Evolutionary conservation across 2,329 filamentous ascomycete species (phyloP).

Genomic region (Penicillium sp.): DNA sequence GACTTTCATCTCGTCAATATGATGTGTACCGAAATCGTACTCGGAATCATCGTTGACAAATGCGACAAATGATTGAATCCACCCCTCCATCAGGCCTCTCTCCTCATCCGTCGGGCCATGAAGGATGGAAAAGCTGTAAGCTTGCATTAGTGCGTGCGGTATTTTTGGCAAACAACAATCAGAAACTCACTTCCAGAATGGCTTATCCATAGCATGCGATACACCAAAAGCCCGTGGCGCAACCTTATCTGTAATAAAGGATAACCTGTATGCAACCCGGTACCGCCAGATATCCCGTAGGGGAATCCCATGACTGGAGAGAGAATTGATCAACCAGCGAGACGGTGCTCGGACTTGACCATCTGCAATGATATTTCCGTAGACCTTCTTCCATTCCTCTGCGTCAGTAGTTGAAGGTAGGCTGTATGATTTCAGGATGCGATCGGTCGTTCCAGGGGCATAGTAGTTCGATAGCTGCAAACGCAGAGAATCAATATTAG

Average conservation of each 20-base stretch:
- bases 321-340: constrained; percentile 18
- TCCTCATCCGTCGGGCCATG: constrained; percentile 41
- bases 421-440: constrained; percentile 38
- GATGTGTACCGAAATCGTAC: constrained; percentile 37
- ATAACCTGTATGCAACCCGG: constrained; percentile 44
- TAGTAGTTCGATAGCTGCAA: constrained; percentile 49
- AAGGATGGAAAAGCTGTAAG: constrained; percentile 38
- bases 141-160: neutral
- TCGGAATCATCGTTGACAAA: constrained; percentile 37
- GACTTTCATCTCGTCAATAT: constrained; percentile 39
- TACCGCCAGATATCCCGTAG: constrained; percentile 45
- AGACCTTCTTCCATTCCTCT: constrained; percentile 40
- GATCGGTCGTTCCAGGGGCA: constrained; percentile 38
- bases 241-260: constrained; percentile 44
- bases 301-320: constrained; percentile 32
- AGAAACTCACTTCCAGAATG: constrained; percentile 45
- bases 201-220: constrained; percentile 45
- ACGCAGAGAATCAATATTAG: constrained; percentile 33
- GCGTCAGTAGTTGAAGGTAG: constrained; percentile 33
- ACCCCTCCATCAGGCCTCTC: constrained; percentile 38
- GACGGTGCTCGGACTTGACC: constrained; percentile 24
- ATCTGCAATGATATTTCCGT: constrained; percentile 40
- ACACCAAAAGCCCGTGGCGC: constrained; percentile 34
- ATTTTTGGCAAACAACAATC: neutral
- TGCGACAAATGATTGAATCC: constrained; percentile 40